These are phyloP conservation scores for Xylaria sp. DNA, from an alignment of 2,329 filamentous ascomycete species.

Conservation along the genomic window DNA sequence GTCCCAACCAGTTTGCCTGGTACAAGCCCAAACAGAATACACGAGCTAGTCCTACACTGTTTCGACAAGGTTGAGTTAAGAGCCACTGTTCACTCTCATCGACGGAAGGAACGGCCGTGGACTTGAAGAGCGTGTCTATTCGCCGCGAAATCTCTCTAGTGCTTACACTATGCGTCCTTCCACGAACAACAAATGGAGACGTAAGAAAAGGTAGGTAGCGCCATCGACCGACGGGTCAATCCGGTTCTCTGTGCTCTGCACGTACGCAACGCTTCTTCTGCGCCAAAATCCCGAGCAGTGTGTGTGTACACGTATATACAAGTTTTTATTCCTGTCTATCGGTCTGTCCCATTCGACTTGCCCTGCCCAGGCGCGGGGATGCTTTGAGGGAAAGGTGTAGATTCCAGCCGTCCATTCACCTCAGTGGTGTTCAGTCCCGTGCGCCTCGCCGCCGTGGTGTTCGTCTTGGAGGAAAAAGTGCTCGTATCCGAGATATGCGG, in stretches of 20 bases:
- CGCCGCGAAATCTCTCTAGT: slow-evolving; percentile 4
- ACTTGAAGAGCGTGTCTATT: slow-evolving; percentile 14
- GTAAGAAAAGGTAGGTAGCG: not conserved
- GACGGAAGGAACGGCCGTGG: not conserved
- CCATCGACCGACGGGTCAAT: not conserved
- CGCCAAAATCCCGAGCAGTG: slow-evolving; percentile 10
- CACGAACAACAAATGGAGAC: slow-evolving; percentile 8
- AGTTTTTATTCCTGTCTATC: slow-evolving; percentile 21
- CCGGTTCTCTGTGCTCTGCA: slow-evolving; percentile 2
- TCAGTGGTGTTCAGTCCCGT: slow-evolving; percentile 69
- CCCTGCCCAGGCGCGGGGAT: not conserved
- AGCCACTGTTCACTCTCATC: not conserved
- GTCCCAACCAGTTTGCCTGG: not conserved
- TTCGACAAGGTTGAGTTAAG: not conserved
- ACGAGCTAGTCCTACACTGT: not conserved
- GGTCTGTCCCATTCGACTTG: slow-evolving; percentile 2
- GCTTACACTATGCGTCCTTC: slow-evolving; percentile 11
- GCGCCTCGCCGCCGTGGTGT: slow-evolving; percentile 66
- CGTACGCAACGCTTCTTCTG: slow-evolving; percentile 14
- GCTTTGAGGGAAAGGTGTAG: not conserved
- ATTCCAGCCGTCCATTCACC: slow-evolving; percentile 21
- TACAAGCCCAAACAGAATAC: not conserved
- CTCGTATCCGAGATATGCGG: slow-evolving; percentile 89
- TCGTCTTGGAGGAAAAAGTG: slow-evolving; percentile 84
- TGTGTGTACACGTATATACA: slow-evolving; percentile 35